phyloP scores from a whole-genome alignment of 331 rosid genomes.

The Pyracantha coccinea region DNA sequence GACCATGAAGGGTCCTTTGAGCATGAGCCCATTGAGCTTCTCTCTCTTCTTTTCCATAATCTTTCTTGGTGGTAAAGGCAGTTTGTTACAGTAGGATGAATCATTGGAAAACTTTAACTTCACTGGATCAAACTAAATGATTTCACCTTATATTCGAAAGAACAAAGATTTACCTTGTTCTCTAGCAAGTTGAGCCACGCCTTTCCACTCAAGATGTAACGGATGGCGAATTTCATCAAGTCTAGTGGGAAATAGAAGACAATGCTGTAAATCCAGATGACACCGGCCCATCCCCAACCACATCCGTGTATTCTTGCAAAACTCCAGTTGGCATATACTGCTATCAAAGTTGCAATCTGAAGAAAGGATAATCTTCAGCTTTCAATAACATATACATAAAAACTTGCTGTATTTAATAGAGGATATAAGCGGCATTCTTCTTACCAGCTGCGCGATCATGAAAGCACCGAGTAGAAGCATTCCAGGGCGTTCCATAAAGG shows the following conservation, averaged over 20 bases:
- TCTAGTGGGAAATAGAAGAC: constrained; percentile 88
- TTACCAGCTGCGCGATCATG: constrained; percentile 76
- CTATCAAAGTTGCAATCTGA: constrained; percentile 86
- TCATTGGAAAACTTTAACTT: constrained; percentile 11
- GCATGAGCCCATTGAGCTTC: constrained; percentile 99
- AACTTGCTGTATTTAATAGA: too few relatives aligned
- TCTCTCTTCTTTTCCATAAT: constrained; percentile 85
- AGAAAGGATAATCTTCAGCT: constrained; percentile 9
- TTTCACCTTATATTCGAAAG: background rate
- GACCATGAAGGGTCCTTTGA: constrained; percentile 92
- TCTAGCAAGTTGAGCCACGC: constrained; percentile 83
- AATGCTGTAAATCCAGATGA: constrained; percentile 91
- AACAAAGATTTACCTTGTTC: constrained; percentile 49
- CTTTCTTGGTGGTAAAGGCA: constrained; percentile 99
- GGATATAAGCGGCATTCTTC: background rate
- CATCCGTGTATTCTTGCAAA: constrained; percentile 79
- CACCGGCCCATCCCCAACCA: constrained; percentile 99
- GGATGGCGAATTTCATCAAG: constrained; percentile 61
- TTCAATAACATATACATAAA: too few relatives aligned
- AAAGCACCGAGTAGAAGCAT: constrained; percentile 53
- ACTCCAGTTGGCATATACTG: constrained; percentile 86
- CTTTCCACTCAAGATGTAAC: constrained; percentile 94
- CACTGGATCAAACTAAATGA: background rate
- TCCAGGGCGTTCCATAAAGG: constrained; percentile 86
- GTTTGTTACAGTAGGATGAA: constrained; percentile 36